These are phyloP conservation scores for Globisporangium parvum DNA, from an alignment of 352 stramenopile genomes.

Conservation along the genomic window DNA sequence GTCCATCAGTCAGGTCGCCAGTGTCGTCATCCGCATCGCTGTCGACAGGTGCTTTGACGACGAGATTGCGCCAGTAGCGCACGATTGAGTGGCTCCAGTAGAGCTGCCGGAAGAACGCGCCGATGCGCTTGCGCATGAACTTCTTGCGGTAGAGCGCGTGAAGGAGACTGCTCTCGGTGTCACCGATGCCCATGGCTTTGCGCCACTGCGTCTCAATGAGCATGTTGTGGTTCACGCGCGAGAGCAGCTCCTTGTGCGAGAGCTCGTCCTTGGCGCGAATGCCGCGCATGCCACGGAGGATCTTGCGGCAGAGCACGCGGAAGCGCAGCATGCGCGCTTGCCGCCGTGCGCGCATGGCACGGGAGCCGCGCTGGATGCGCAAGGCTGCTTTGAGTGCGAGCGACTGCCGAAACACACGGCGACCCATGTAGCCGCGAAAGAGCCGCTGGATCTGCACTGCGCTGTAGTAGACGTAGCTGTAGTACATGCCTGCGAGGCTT, in stretches of 20 bases:
- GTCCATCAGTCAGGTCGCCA: not conserved
- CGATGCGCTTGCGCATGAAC: constrained; percentile 40
- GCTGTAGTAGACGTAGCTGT: constrained; percentile 28
- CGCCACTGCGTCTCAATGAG: constrained; percentile 64
- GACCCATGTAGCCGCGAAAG: constrained; percentile 78
- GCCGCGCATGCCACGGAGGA: constrained; percentile 43
- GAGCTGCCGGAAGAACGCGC: constrained; percentile 24
- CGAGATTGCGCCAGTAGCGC: constrained; percentile 29
- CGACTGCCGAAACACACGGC: constrained; percentile 32
- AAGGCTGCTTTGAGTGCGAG: constrained; percentile 33
- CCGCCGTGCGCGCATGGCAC: constrained; percentile 24
- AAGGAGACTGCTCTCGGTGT: constrained; percentile 46
- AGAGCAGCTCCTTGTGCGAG: constrained; percentile 46
- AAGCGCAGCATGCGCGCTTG: constrained; percentile 28
- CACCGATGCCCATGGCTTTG: constrained; percentile 50
- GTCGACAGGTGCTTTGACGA: constrained; percentile 12
- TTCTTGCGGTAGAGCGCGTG: constrained; percentile 58
- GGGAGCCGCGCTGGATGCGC: constrained; percentile 41
- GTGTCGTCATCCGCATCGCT: not conserved
- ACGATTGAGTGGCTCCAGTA: constrained; percentile 23
- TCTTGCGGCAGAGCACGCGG: constrained; percentile 34
- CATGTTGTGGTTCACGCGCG: constrained; percentile 50
- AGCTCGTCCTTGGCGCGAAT: constrained; percentile 33
- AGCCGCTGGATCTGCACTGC: constrained; percentile 76
- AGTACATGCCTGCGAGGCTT: constrained; percentile 14